Conservation (phyloP, 192 early-diverging fungal species). For the Diversispora epigaea region DNA sequence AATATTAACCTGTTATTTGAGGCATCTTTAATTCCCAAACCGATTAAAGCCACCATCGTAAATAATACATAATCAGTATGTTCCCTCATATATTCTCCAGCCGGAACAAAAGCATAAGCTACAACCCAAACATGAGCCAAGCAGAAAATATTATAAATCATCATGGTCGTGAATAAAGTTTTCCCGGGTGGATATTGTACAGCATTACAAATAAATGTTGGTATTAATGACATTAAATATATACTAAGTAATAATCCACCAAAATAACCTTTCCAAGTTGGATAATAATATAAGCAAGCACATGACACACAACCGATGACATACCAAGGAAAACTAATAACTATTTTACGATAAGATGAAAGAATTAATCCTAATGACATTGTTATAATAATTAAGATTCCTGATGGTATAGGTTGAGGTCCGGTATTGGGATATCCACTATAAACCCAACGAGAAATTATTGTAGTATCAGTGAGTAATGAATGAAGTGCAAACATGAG, state of each 20-base stretch:
- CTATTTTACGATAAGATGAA: conserved; percentile 47
- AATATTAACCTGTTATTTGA: background rate
- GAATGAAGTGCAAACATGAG: conserved; percentile 73
- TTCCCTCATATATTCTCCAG: conserved; percentile 69
- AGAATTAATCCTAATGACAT: conserved; percentile 58
- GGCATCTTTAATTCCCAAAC: conserved; percentile 55
- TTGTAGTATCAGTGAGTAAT: conserved; percentile 74
- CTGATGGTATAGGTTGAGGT: conserved; percentile 72
- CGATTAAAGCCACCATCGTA: conserved; percentile 59
- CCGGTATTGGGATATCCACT: conserved; percentile 75
- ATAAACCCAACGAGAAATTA: conserved; percentile 71
- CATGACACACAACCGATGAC: conserved; percentile 53
- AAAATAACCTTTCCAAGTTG: conserved; percentile 63
- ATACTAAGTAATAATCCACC: conserved; percentile 63
- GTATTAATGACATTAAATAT: conserved; percentile 60
- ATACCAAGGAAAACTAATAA: conserved; percentile 59
- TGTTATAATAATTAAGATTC: conserved; percentile 58
- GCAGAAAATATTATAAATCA: conserved; percentile 70
- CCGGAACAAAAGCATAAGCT: conserved; percentile 83
- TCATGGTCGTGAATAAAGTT: conserved; percentile 59
- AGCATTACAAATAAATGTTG: conserved; percentile 56
- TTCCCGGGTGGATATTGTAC: conserved; percentile 62
- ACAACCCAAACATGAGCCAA: conserved; percentile 79
- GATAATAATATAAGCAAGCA: conserved; percentile 54
- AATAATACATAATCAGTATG: conserved; percentile 69